Base-by-base conservation (phyloP, 495 filamentous ascomycete genomes). In the Neurospora sublineolata region DNA sequence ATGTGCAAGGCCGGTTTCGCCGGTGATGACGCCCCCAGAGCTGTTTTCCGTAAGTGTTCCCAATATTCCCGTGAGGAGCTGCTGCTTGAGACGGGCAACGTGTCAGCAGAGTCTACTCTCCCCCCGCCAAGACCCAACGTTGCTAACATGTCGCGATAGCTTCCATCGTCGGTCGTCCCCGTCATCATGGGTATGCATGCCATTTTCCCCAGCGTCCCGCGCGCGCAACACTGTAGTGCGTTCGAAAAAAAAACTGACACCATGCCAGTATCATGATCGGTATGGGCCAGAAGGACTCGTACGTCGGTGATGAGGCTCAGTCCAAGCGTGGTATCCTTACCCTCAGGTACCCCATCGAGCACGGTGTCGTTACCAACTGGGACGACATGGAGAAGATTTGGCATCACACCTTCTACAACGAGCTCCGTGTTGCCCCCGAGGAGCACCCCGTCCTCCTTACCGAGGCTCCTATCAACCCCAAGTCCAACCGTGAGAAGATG, bases 1-100 rank as follows among this genome's bases (percentile, higher is more conserved):
- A 99, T 99, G 95, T 99, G 95, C 87, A 99, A 99, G 89, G 95
- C 95, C 92, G 95, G 95, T 93, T 99, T 99, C 87, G 95, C 95
- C 87, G 95, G 95, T 94, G 95, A 99, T 82, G 95, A 99, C 94
- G 95, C 95, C 86, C 95, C 95, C 79, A 89, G 95, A 87, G 95
- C 95, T 85, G 95, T 99, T 81, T 99, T 99, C 90, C 95, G 95
- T 99, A 92, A 97, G 95, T 97, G 73, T 76, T 71, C 77, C 76
- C 81, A 73, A 73, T 75, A 77, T 73, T 77, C 77, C 77, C 69
- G 68, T 71, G 70, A 72, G 67, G 70, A 72, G 74, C 71, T 72
- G 71, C 69, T 70, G 41, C 18, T 52, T 46, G 39, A 68, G 40
- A 37, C 37, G 16, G 36, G 23, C 67, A 70, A 38, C 64, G 68